Base-by-base conservation (phyloP, 2,329 filamentous ascomycete genomes). In the Phyllosticta capitalensis region DNA sequence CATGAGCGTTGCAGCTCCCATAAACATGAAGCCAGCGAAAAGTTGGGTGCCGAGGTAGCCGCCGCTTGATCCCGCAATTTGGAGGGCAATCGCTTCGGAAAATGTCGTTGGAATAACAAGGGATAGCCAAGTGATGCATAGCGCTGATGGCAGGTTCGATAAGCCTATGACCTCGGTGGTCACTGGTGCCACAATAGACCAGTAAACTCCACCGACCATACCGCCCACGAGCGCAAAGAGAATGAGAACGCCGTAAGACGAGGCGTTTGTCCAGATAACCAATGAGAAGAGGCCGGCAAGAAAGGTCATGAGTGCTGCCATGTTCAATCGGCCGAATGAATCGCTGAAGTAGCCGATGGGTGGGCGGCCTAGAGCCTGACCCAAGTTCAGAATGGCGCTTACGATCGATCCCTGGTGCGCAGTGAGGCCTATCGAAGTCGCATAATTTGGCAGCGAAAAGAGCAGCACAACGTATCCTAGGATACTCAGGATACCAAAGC, bases 401-500 rank as follows among this genome's bases (percentile, higher is more conserved):
- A 90, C 79, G 17, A 90, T 77, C 0, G 85, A 84, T 6, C 86
- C 88, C 67, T 92, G 84, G 5, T 81, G 78, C 1, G 87, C 77
- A 1, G 79, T 78, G 28, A 91, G 79, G 1, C 88, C 88, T 51
- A 91, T 81, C 4, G 79, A 80, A 59, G 81, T 79, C 48, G 86
- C 86, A 67, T 90, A 92, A 68, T 86, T 88, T 14, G 88, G 84
- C 52, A 92, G 74, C 10, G 83, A 87, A 71, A 91, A 92, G 52
- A 91, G 79, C n/a, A 91, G 78, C 3, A 90, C 86, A 24, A 89
- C 79, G 65, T 92, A 92, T 5, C 81, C 87, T 14, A 92, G 74
- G 73, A 92, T 83, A 61, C 81, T 85, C 63, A 92, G 84, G 71
- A 85, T 83, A 7, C 86, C 85, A 76, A 85, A 94, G 2, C 73